phyloP scores from a whole-genome alignment of 1,284 basidiomycete genomes.

The Paramarasmius palmivorus region DNA sequence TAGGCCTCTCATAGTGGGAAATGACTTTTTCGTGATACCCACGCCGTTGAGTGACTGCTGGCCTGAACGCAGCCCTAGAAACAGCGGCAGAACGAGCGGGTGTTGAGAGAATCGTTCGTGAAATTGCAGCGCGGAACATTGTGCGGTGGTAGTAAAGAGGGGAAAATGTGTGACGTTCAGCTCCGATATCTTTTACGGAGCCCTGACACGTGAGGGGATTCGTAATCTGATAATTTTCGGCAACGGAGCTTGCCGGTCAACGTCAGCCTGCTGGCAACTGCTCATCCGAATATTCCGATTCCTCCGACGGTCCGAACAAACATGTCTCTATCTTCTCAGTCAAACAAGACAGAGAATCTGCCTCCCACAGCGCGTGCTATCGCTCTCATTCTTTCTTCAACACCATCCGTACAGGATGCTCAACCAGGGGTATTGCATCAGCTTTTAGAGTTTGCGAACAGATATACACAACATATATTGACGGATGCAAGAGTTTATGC shows the following conservation, averaged over 20 bases:
- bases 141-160: constrained; percentile 11
- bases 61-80: constrained; percentile 40
- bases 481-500: constrained; percentile 91
- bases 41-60: constrained; percentile 48
- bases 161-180: background rate
- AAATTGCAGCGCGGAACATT: constrained; percentile 69
- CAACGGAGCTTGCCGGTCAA: no score
- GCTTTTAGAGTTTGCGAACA: constrained; percentile 92
- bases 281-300: background rate
- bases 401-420: constrained; percentile 90
- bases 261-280: background rate
- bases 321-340: constrained; percentile 57
- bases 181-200: background rate
- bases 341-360: constrained; percentile 54
- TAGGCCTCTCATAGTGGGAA: constrained; percentile 92
- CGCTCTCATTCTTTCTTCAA: constrained; percentile 89
- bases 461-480: constrained; percentile 92
- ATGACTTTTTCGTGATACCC: constrained; percentile 93
- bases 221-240: background rate
- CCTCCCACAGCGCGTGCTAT: constrained; percentile 92
- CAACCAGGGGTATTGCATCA: constrained; percentile 95
- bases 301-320: background rate
- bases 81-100: constrained; percentile 35
- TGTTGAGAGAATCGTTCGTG: constrained; percentile 50
- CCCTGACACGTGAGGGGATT: background rate